Percentiles rank a stretch among this genome's conserved stretches.
Evolutionary conservation across 768 basidiomycete species (phyloP).

Genomic region (Lentinula detonsa): DNA sequence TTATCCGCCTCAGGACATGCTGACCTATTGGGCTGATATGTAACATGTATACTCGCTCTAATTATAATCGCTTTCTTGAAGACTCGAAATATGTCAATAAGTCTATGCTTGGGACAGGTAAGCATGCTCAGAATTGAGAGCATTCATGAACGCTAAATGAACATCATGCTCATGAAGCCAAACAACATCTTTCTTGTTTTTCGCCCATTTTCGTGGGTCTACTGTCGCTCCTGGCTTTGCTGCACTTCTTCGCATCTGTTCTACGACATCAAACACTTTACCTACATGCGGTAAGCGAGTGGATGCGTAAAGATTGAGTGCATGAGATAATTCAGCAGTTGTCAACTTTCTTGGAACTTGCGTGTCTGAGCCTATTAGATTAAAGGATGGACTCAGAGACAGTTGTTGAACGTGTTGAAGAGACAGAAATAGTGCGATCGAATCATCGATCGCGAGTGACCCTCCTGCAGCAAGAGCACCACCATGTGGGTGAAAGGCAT

Average conservation of each 20-base stretch:
- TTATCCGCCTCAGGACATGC: conserved; percentile 95
- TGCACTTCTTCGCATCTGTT: neutral
- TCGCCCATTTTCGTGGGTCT: neutral
- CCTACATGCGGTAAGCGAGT: neutral
- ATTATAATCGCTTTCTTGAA: neutral
- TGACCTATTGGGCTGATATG: conserved; percentile 67
- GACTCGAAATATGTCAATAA: neutral
- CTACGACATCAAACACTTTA: neutral
- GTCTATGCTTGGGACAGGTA: neutral
- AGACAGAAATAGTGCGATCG: neutral
- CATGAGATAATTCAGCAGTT: neutral
- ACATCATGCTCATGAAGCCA: conserved; percentile 3
- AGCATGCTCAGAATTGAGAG: neutral
- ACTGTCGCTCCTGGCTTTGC: neutral
- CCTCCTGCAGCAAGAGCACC: neutral
- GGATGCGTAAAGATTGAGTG: neutral
- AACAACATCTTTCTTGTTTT: neutral
- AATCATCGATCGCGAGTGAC: conserved; percentile 1
- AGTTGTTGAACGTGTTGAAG: neutral
- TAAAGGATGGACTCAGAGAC: neutral
- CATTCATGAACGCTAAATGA: neutral
- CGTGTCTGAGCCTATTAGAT: neutral
- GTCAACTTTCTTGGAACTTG: neutral
- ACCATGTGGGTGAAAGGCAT: conserved; percentile 2
- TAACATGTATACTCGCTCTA: neutral